A percentile compares a stretch with the other conserved stretches of the same genome.
Conservation (phyloP, 139 green algal genomes). For the Chlorella ohadii region DNA sequence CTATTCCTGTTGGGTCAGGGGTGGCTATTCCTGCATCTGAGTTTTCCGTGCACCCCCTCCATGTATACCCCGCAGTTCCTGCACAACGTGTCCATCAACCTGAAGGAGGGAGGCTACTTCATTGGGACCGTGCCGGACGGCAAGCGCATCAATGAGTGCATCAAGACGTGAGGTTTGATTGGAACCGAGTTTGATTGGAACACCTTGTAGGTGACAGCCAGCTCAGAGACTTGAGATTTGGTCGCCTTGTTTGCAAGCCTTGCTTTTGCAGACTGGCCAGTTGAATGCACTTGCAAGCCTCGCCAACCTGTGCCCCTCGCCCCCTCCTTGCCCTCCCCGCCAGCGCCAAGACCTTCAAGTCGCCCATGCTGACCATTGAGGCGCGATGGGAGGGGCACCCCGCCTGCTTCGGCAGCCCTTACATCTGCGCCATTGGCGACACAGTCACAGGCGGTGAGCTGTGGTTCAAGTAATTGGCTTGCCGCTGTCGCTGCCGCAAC, state of each 20-base stretch:
- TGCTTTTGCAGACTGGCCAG: too few relatives aligned
- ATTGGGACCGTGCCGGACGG: slow-evolving; percentile 84
- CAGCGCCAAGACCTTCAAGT: slow-evolving; percentile 29
- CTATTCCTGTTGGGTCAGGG: too few relatives aligned
- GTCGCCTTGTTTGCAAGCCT: too few relatives aligned
- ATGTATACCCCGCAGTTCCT: slow-evolving; percentile 80
- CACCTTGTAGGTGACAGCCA: too few relatives aligned
- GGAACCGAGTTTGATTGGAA: too few relatives aligned
- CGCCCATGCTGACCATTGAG: slow-evolving; percentile 69
- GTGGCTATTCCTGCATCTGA: too few relatives aligned
- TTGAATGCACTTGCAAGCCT: too few relatives aligned
- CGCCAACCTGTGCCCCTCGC: too few relatives aligned
- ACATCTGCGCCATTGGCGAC: slow-evolving; percentile 82
- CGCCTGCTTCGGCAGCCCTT: slow-evolving; percentile 68
- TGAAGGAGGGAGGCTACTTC: slow-evolving; percentile 88
- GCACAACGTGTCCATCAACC: slow-evolving; percentile 82
- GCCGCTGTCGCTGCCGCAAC: too few relatives aligned
- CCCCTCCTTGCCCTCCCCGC: neutral
- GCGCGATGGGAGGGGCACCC: slow-evolving; percentile 64
- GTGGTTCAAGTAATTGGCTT: too few relatives aligned
- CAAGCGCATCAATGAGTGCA: slow-evolving; percentile 64
- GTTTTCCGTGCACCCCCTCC: too few relatives aligned
- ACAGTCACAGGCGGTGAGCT: slow-evolving; percentile 75
- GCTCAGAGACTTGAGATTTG: too few relatives aligned
- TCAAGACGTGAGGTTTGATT: slow-evolving; percentile 33